A percentile compares a stretch with the other conserved stretches of the same genome.
Conservation (phyloP, 768 basidiomycete species). For the Lactarius sp. region DNA sequence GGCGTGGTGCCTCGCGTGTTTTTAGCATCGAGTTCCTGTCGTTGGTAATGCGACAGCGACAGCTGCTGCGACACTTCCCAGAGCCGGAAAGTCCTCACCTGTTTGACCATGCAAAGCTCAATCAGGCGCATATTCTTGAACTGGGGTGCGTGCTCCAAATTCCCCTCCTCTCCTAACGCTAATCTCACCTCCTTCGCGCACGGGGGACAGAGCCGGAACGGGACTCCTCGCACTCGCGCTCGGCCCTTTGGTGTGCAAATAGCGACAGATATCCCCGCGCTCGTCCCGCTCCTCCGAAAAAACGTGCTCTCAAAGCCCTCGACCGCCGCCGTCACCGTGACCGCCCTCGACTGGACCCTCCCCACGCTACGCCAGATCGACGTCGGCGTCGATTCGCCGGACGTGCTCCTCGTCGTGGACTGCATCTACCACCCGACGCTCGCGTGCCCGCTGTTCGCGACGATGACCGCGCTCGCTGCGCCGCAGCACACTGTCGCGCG, state of each 20-base stretch:
- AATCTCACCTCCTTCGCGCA: constrained; percentile 6
- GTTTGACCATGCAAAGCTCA: constrained; percentile 42
- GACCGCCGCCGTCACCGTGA: not conserved
- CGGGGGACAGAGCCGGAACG: constrained; percentile 22
- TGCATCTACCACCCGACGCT: constrained; percentile 13
- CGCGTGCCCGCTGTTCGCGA: constrained; percentile 4
- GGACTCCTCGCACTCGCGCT: constrained; percentile 25
- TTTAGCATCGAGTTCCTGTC: constrained; percentile 65
- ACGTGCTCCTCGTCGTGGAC: constrained; percentile 8
- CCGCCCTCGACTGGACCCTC: constrained; percentile 21
- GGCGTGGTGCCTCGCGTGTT: not conserved
- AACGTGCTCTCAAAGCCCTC: constrained; percentile 11
- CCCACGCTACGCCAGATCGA: constrained; percentile 4
- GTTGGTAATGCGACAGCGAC: constrained; percentile 53
- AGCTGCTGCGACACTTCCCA: constrained; percentile 40
- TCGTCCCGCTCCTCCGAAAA: constrained; percentile 24
- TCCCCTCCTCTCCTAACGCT: not conserved
- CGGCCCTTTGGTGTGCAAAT: constrained; percentile 18
- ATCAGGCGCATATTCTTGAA: constrained; percentile 55
- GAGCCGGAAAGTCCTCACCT: constrained; percentile 31
- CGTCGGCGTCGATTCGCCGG: not conserved
- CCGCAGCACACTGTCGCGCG: not conserved
- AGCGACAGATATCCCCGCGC: constrained; percentile 23
- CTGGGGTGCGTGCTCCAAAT: constrained; percentile 50
- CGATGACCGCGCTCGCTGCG: not conserved